Conservation (phyloP, 2,329 filamentous ascomycete species). For the Colletotrichum sidae region DNA sequence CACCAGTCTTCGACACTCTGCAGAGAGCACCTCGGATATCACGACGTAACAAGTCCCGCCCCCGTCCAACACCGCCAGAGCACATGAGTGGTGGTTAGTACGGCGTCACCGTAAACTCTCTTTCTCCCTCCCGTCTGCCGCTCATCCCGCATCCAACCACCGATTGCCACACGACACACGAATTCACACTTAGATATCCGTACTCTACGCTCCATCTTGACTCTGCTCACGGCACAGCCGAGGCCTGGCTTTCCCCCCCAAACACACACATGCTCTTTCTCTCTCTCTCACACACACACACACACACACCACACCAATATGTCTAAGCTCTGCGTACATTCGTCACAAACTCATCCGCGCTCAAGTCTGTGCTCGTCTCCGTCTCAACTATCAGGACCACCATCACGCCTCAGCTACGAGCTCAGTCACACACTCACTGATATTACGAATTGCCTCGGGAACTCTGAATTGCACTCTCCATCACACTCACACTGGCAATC, state of each 20-base stretch:
- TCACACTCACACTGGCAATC: not conserved
- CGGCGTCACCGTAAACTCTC: constrained; percentile 7
- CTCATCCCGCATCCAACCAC: too few relatives aligned
- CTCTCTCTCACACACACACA: not conserved
- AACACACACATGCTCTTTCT: not conserved
- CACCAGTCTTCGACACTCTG: too few relatives aligned
- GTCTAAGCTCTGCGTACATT: not conserved
- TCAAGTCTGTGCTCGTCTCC: constrained; percentile 24
- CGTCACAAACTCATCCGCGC: not conserved
- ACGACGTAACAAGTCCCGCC: too few relatives aligned
- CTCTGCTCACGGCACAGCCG: constrained; percentile 24
- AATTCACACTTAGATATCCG: too few relatives aligned
- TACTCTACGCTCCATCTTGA: constrained; percentile 1
- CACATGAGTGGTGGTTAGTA: too few relatives aligned
- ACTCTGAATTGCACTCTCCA: constrained; percentile 16
- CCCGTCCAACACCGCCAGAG: too few relatives aligned
- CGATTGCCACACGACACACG: too few relatives aligned
- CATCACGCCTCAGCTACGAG: not conserved
- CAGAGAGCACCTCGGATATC: too few relatives aligned
- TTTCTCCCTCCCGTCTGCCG: not conserved
- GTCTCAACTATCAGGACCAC: constrained; percentile 29
- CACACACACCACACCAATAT: not conserved
- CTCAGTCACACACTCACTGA: constrained; percentile 1
- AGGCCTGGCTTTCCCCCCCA: constrained; percentile 3
- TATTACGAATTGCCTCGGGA: constrained; percentile 4